Percentiles rank a stretch among this genome's conserved stretches.
Conservation (phyloP, 2,329 filamentous ascomycete genomes). For the Chaetomium olivaceum region DNA sequence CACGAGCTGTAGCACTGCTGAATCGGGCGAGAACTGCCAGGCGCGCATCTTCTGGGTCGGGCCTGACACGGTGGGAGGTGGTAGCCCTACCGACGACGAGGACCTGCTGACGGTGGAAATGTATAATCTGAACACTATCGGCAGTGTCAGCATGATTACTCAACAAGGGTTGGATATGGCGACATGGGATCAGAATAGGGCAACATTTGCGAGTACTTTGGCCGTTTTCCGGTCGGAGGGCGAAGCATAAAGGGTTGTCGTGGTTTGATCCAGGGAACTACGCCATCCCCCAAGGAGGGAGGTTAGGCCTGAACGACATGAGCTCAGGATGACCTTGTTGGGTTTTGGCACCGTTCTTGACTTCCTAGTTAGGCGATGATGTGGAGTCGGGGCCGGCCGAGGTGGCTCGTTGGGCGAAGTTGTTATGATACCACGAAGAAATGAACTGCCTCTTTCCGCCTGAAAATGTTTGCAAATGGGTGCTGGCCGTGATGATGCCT, state of each 20-base stretch:
- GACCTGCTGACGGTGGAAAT: slow-evolving; percentile 34
- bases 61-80: slow-evolving; percentile 24
- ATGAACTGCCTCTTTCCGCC: background rate
- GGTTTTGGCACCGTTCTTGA: background rate
- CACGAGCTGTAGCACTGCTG: slow-evolving; percentile 46
- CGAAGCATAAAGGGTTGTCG: background rate
- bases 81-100: background rate
- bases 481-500: background rate
- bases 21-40: slow-evolving; percentile 47
- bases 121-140: slow-evolving; percentile 47
- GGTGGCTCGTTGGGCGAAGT: background rate
- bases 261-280: background rate
- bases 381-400: background rate
- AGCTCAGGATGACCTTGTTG: background rate
- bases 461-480: background rate
- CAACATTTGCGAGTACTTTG: slow-evolving; percentile 41
- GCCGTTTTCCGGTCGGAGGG: slow-evolving; percentile 32
- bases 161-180: slow-evolving; percentile 39
- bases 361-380: background rate
- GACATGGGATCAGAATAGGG: slow-evolving; percentile 40
- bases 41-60: slow-evolving; percentile 42
- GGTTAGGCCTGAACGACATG: background rate
- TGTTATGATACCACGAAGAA: background rate
- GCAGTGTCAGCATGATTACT: slow-evolving; percentile 43
- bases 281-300: background rate